Evolutionary conservation across 1,284 basidiomycete species (phyloP), one percentile per base, ranked within the genome.

Genomic region (Coniferiporia sulphurascens): DNA sequence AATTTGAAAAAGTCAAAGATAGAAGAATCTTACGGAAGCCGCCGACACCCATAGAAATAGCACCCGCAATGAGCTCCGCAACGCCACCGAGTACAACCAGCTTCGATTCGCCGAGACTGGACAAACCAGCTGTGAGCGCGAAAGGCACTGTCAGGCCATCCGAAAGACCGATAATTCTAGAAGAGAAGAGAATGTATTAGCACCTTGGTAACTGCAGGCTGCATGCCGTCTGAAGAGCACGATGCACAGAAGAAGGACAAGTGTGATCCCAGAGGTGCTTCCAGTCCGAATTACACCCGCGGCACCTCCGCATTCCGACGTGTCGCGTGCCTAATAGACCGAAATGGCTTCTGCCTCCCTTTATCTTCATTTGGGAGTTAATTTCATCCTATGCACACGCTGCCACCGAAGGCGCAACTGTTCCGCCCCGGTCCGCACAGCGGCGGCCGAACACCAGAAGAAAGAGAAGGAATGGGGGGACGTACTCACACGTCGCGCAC

Each of bases 61-160:
- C 91, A n/a, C 95, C 95, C 2, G 94, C 93, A 61, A 95, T 91
- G 64, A 97, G 86, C 72, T 98, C 93, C 32, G 95, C 92, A 53
- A 97, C 76, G 51, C 95, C 93, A 66, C 93, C 92, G 52, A 97
- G 80, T 50, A 98, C 91, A 66, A 98, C 95, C 41, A 97, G 80
- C 56, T 81, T 85, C 12, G 91, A 93, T 65, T 90, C 87, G 52
- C 95, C 95, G 17, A 98, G 82, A 1, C 91, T 93, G 1, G 94
- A 95, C 9, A 98, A 82, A 65, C 95, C 93, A 13, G 92, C 91
- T 1, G 93, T 87, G 36, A 96, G 77, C 2, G 93, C 93, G 70
- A 95, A 95, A 0, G 94, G 94, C 0, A 97, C 94, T 0, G 94
- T 97, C 50, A 98, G 76, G n/a, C 96, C 96, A 70, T 99, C 96